Evolutionary conservation across 176 grass and related monocot genomes (phyloP), one percentile per base, ranked within the genome.

Genomic region (Oryza meyeriana): DNA sequence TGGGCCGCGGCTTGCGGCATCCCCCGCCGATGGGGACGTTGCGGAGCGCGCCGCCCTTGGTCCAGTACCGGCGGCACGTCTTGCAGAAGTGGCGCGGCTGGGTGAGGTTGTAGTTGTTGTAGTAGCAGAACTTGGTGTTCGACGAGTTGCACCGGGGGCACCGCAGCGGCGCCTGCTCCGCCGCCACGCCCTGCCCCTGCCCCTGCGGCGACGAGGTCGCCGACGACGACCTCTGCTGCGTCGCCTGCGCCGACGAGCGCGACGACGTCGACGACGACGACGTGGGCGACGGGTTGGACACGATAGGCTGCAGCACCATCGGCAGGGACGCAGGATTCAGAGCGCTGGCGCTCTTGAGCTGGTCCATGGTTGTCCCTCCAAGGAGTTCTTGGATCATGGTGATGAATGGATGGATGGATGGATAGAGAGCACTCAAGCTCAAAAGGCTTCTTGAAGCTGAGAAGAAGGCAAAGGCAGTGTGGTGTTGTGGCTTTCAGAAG

Each of bases 41-140:
- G 75, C 91, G 91, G 69, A 94, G 91, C 74, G 91, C 91, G 75
- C 91, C 91, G 70, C 91, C 91, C 84, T 94, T 90, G 82, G 91
- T 94, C 91, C 91, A 94, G 88, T 94, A 94, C 10, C 91, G 91
- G 74, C 91, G 91, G 91, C 91, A 94, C 3, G 91, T 94, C 88
- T 90, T 94, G 88, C 91, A 94, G 91, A 94, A 94, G 85, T 94
- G 91, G 82, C 91, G 88, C 14, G 91, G 91, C 85, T 94, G 91
- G 64, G 91, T 88, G 61, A 85, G 88, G 85, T 88, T 90, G 79
- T 90, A 90, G 85, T 94, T 94, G 85, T 94, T 94, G 91, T 90
- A 94, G 88, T 94, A 94, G 88, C 91, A 94, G 88, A 94, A 94
- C 86, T 94, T 94, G 88, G 92, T 94, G 88, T 94, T 90, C 62